Conservation (phyloP, 768 basidiomycete species). For the Lactarius pseudohatsudake region DNA sequence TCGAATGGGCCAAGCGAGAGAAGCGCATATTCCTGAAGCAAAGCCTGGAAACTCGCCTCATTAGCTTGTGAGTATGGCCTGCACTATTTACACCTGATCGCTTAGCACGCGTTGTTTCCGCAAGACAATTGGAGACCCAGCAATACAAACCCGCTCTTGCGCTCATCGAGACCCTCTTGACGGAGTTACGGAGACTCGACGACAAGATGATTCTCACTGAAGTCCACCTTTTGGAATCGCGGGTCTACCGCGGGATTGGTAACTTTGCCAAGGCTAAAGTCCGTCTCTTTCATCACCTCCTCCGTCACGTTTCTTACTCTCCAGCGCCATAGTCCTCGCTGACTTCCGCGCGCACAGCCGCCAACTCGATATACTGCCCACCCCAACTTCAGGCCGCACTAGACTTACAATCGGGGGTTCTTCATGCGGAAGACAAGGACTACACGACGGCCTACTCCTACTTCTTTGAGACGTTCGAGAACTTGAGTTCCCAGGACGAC, state of each 20-base stretch:
- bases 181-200: slow-evolving; percentile 89
- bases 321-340: slow-evolving; percentile 63
- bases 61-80: slow-evolving; percentile 54
- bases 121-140: slow-evolving; percentile 69
- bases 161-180: slow-evolving; percentile 83
- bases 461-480: slow-evolving; percentile 97
- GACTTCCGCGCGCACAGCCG: slow-evolving; percentile 89
- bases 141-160: slow-evolving; percentile 77
- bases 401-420: slow-evolving; percentile 72
- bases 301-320: not conserved
- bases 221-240: slow-evolving; percentile 90
- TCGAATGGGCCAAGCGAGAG: slow-evolving; percentile 88
- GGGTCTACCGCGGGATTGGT: slow-evolving; percentile 85
- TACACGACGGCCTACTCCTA: slow-evolving; percentile 97
- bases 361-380: slow-evolving; percentile 93
- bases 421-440: slow-evolving; percentile 97
- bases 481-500: slow-evolving; percentile 70
- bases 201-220: slow-evolving; percentile 99
- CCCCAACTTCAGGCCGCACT: slow-evolving; percentile 60
- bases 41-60: slow-evolving; percentile 85
- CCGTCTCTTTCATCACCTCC: slow-evolving; percentile 24
- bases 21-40: slow-evolving; percentile 97
- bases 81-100: not conserved
- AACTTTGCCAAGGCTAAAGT: slow-evolving; percentile 93
- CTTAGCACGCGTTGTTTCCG: not conserved